Conservation (phyloP, 2,329 filamentous ascomycete species). For the Diaporthe capsici region DNA sequence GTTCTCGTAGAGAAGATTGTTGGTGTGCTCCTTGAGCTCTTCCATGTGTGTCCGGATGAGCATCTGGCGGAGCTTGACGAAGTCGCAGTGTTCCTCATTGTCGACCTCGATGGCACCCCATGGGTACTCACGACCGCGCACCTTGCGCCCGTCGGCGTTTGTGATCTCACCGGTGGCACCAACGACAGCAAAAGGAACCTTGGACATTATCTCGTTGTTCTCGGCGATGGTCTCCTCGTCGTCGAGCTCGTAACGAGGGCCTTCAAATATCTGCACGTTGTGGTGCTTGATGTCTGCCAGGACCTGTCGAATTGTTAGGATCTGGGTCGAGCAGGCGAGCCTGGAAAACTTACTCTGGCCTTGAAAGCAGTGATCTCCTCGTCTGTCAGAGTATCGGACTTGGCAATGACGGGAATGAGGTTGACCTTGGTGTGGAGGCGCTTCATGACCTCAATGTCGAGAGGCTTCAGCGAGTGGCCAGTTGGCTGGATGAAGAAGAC, state of each 20-base stretch:
- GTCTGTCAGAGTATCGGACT: constrained; percentile 97
- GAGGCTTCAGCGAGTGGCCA: constrained; percentile 96
- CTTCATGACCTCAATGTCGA: constrained; percentile 99
- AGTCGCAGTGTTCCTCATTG: constrained; percentile 99
- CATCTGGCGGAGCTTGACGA: constrained; percentile 99
- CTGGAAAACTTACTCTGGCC: constrained; percentile 80
- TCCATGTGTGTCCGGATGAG: constrained; percentile 99
- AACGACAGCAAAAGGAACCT: constrained; percentile 98
- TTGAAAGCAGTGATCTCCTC: constrained; percentile 97
- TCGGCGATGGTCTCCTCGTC: constrained; percentile 99
- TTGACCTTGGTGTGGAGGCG: constrained; percentile 99
- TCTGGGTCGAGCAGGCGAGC: not conserved
- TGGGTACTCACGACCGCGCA: constrained; percentile 95
- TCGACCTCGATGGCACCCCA: constrained; percentile 99
- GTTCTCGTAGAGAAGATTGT: constrained; percentile 99
- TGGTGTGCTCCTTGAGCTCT: constrained; percentile 99
- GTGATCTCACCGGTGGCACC: constrained; percentile 96
- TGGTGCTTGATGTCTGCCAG: constrained; percentile 97
- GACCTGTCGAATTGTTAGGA: constrained; percentile 72
- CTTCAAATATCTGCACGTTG: constrained; percentile 98
- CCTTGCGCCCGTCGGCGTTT: constrained; percentile 92
- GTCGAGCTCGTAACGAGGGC: constrained; percentile 97
- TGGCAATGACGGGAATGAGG: constrained; percentile 98
- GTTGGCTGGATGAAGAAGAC: constrained; percentile 99
- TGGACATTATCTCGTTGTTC: constrained; percentile 99